phyloP scores from a whole-genome alignment of 306 rosid genomes.

The Cotoneaster glaucophyllus region DNA sequence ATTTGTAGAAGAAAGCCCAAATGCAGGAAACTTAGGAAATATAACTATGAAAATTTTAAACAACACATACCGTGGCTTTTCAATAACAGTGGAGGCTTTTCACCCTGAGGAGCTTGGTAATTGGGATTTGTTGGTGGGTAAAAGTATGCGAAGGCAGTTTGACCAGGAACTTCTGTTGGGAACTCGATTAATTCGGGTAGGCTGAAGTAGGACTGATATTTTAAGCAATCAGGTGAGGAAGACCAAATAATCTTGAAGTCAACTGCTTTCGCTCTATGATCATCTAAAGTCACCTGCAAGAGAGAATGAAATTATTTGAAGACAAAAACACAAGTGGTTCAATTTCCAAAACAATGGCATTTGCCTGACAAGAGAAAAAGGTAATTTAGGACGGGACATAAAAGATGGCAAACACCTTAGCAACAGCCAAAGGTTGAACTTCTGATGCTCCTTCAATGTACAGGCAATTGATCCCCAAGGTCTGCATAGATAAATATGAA shows the following conservation, averaged over 20 bases:
- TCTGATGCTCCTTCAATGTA: conserved; percentile 90
- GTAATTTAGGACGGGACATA: not conserved
- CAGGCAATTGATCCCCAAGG: conserved; percentile 42
- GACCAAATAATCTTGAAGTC: conserved; percentile 73
- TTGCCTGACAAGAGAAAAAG: not conserved
- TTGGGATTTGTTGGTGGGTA: conserved; percentile 69
- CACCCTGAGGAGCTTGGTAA: conserved; percentile 56
- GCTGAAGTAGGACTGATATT: conserved; percentile 61
- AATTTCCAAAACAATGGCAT: not conserved
- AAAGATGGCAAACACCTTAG: conserved; percentile 43
- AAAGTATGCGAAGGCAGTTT: conserved; percentile 85
- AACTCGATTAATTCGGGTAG: conserved; percentile 81
- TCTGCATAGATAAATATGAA: conserved; percentile 41
- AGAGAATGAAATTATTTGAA: not conserved
- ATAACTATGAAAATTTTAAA: conserved; percentile 1
- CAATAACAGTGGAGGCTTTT: conserved; percentile 83
- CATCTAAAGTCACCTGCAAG: conserved; percentile 60
- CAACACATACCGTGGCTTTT: conserved; percentile 73
- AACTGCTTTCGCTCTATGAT: conserved; percentile 43
- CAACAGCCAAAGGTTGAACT: conserved; percentile 66
- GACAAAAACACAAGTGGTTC: not conserved
- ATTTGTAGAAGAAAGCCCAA: not conserved
- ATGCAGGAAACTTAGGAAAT: not conserved
- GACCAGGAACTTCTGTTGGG: conserved; percentile 90
- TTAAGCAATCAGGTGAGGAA: conserved; percentile 73